Evolutionary conservation across 164 flowering plant species (phyloP), one percentile per base, ranked within the genome.

Genomic region (Vitis rupestris): DNA sequence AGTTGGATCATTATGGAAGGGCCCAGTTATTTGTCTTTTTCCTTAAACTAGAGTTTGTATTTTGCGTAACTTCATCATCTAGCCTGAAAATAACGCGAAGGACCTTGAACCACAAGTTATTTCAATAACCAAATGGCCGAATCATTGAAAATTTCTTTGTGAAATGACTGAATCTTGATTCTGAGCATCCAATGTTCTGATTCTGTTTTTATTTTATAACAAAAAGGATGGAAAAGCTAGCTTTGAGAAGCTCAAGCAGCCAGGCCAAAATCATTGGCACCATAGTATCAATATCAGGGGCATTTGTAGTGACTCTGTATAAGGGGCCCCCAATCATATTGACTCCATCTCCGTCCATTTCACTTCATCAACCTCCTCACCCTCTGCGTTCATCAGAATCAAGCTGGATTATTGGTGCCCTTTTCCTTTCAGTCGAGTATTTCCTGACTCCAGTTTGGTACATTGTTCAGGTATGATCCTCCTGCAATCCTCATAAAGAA

Each of bases 261-360:
- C 79, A 64, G 65, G 86, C 85, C 1, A 87, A 88, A 72, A 66
- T 83, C 9, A 6, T 81, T 19, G 93, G 90, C 54, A 85, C 89
- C 7, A n/a, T 82, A 0, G 78, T 88, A n/a, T 72, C 75, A 47
- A 64, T 76, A 17, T 15, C 63, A 37, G 75, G 79, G 16, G 79
- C 75, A 48, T 64, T 72, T 10, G 19, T 72, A 4, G 75, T 72
- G 14, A 76, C 63, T 14, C 61, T 76, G 3, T 76, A 72, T 57
- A 72, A 69, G 30, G 79, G 79, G 23, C 79, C 68, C 1, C 51
- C 60, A 16, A 23, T 69, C 8, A 3, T 59, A 47, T 49, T 27
- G 2, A 11, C 13, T 50, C 16, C 59, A 9, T 63, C 79, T 19
- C 8, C 61, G 23, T 16, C 16, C 1, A 37, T 10, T 31, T 31